Conservation (phyloP, 352 stramenopile genomes). For the Aphanomyces stellatus region DNA sequence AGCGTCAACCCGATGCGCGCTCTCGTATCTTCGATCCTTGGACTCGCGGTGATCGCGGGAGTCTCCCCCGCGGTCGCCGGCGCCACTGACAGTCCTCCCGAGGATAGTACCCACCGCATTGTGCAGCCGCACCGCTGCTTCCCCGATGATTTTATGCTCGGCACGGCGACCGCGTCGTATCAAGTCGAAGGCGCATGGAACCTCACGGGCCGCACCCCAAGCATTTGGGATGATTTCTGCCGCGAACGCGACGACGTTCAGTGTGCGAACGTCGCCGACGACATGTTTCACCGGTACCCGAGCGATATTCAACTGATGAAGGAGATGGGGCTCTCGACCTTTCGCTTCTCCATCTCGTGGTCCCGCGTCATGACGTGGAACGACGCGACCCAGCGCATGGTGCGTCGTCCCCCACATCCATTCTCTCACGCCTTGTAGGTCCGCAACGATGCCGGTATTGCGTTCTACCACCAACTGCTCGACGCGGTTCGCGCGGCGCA, state of each 20-base stretch:
- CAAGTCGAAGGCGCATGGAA: conserved; percentile 90
- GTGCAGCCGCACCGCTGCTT: conserved; percentile 34
- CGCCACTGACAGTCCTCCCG: too few relatives aligned
- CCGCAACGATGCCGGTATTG: conserved; percentile 81
- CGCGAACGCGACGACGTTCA: conserved; percentile 49
- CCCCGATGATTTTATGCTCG: conserved; percentile 74
- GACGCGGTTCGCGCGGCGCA: conserved; percentile 60
- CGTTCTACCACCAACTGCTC: conserved; percentile 91
- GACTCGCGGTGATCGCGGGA: too few relatives aligned
- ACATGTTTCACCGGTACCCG: conserved; percentile 88
- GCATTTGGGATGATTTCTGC: conserved; percentile 93
- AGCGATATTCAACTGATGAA: conserved; percentile 92
- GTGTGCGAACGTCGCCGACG: conserved; percentile 88
- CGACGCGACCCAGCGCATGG: conserved; percentile 26
- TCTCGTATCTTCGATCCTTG: too few relatives aligned
- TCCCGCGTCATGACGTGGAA: conserved; percentile 84
- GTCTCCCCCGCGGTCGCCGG: too few relatives aligned
- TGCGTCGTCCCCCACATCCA: not conserved
- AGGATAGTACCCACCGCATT: not conserved
- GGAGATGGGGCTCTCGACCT: conserved; percentile 82
- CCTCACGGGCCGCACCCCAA: conserved; percentile 58
- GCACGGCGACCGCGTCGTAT: conserved; percentile 85
- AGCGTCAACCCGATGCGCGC: too few relatives aligned
- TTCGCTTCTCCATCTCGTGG: conserved; percentile 92
- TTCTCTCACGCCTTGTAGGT: not conserved